Base-by-base conservation (phyloP, 2,329 filamentous ascomycete species). In the Talaromyces sp. region DNA sequence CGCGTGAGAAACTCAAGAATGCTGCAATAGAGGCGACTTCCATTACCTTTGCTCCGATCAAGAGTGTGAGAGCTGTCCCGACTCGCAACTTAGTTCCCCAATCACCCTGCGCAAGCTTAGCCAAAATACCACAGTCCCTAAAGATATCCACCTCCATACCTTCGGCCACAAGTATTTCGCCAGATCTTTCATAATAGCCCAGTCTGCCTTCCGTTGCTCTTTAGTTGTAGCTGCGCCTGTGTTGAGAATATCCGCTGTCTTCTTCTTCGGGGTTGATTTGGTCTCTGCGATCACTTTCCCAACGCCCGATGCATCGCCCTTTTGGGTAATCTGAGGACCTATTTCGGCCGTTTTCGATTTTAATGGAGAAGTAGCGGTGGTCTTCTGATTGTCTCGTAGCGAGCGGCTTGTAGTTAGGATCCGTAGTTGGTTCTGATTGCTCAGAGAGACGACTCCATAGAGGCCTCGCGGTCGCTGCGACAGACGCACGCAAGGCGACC, bases 101-200 rank as follows among this genome's bases (percentile, higher is more conserved):
- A 69, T 89, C 89, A 72, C 92, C 86, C 78, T 81, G 62, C 37
- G 57, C 54, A 55, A 57, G 35, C 25, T 58, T 43, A 56, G 53
- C 21, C 33, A 54, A 25, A 22, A 22, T 31, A 40, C 22, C 41
- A 43, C 15, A 31, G 5, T 40, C 17, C 31, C 36, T 22, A 9
- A 36, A 22, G 33, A 43, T 25, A 21, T 13, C n/a, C n/a, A n/a
- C n/a, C 40, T 25, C 46, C 66, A 60, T 69, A 80, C 80, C 75
- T 94, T 96, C 21, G 94, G 94, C 94, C 94, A 99, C 21, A 99
- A 79, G 73, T 99, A 99, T 62, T 87, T 87, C 60, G 88, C 87
- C 93, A 99, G 97, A 73, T 99, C 93, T 76, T 89, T 95, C 81
- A 99, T 94, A 65, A 99, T 99, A 50, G 92, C 92, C 93, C 93